Evolutionary conservation across 2,329 filamentous ascomycete species (phyloP), one percentile per base, ranked within the genome.

Genomic region (Metarhizium robertsii): DNA sequence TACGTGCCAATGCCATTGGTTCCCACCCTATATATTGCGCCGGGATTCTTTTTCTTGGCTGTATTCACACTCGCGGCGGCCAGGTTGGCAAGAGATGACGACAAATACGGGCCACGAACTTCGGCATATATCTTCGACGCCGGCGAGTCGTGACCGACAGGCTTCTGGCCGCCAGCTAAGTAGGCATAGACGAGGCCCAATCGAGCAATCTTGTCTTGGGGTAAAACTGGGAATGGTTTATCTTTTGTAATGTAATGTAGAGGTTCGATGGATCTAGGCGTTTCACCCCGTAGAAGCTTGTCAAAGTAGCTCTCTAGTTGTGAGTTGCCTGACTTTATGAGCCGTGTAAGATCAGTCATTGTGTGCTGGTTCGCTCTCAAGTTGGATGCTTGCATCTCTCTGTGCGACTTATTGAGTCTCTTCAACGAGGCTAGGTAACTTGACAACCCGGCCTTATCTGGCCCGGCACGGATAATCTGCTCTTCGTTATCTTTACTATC

Each of bases 401-500:
- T 73, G 55, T 96, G 78, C n/a, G 92, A 88, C 68, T 88, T 88
- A 64, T 87, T 91, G 36, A 96, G 83, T 46, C 94, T 87, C 72
- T 95, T 94, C 62, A 97, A 83, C 6, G 92, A 96, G 49, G 85
- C 85, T 52, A 99, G 82, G 71, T 96, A 99, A 63, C 89, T 88
- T 42, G 84, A 80, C 55, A 99, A 75, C 45, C 92, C 92, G 36
- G 85, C 85, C 70, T 87, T 87, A 62, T 90, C 86, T 1, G 92
- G 92, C n/a, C 90, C 91, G 61, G 85, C 83, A 54, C 90, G 85
- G 65, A 99, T 92, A 60, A 96, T 91, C 54, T 86, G 85, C 71
- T 99, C 94, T 70, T 99, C 94, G 59, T 88, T 85, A 62, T 88
- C 90, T 66, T 94, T 92, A 67, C 91, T 90, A 68, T 97, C 91